These are phyloP conservation scores for Ceriops zippeliana DNA, from an alignment of 345 rosid genomes.

Conservation along the genomic window DNA sequence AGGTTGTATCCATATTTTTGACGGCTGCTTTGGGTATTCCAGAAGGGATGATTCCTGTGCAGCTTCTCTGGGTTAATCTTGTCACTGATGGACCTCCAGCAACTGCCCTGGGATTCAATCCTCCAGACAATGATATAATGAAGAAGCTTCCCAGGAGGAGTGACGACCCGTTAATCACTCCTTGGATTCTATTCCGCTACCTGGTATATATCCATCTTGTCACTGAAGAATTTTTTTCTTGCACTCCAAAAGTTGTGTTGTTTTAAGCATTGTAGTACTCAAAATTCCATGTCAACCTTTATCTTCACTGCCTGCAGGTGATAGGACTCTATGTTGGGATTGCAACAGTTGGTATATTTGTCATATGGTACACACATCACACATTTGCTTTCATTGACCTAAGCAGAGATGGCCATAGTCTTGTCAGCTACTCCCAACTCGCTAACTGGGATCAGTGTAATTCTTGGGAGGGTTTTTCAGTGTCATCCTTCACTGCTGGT, in stretches of 20 bases:
- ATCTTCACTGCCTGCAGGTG: conserved; percentile 43
- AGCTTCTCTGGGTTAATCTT: conserved; percentile 98
- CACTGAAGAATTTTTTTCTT: too few species aligned
- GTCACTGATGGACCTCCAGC: conserved; percentile 99
- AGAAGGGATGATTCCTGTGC: conserved; percentile 98
- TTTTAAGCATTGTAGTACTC: not conserved
- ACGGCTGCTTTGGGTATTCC: conserved; percentile 99
- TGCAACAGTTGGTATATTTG: conserved; percentile 88
- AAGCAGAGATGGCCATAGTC: conserved; percentile 86
- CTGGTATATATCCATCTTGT: conserved; percentile 40
- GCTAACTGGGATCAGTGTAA: conserved; percentile 76
- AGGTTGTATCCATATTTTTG: conserved; percentile 91
- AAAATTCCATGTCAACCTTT: conserved; percentile 1
- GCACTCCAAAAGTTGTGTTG: too few species aligned
- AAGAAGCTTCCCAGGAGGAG: conserved; percentile 90
- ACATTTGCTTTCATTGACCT: conserved; percentile 80
- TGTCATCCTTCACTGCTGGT: conserved; percentile 77
- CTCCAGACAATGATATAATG: conserved; percentile 91
- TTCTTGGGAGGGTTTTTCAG: conserved; percentile 71
- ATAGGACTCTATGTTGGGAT: conserved; percentile 93
- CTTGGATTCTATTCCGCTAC: conserved; percentile 99
- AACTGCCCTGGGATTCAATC: conserved; percentile 95
- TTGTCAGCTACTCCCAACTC: conserved; percentile 78
- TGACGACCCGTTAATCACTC: conserved; percentile 78
- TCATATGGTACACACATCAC: conserved; percentile 85